Evolutionary conservation across 2,329 filamentous ascomycete species (phyloP).

Genomic region (Emmonsia crescens): DNA sequence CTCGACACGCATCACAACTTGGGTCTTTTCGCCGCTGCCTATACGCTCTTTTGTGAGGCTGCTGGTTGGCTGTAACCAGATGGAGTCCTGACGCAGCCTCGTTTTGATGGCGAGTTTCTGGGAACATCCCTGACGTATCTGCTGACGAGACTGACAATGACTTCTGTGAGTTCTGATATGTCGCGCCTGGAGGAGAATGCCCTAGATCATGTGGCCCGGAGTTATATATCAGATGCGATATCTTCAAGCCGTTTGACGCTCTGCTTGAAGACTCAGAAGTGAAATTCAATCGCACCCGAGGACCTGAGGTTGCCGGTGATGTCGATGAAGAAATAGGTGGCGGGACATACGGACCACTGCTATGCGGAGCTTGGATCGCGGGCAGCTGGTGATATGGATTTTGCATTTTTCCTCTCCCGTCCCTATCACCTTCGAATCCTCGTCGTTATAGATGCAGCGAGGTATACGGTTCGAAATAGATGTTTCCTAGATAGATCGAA

Average conservation of each 20-base stretch:
- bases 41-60: conserved; percentile 85
- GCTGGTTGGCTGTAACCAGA: conserved; percentile 41
- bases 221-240: conserved; percentile 32
- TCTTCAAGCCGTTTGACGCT: conserved; percentile 30
- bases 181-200: conserved; percentile 16
- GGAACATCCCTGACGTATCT: conserved; percentile 26
- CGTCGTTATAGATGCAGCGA: neutral
- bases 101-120: conserved; percentile 27
- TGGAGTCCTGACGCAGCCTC: conserved; percentile 26
- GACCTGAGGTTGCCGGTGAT: conserved; percentile 5
- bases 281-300: conserved; percentile 15
- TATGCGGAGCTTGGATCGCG: conserved; percentile 16
- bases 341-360: conserved; percentile 20
- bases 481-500: neutral
- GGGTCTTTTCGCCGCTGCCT: conserved; percentile 91
- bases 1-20: conserved; percentile 92
- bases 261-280: conserved; percentile 24
- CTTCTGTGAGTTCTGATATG: conserved; percentile 31
- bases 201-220: conserved; percentile 19
- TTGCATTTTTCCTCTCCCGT: conserved; percentile 20
- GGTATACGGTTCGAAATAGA: neutral
- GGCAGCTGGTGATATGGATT: conserved; percentile 23
- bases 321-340: conserved; percentile 28
- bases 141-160: conserved; percentile 30
- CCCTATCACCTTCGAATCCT: neutral